Evolutionary conservation across 2,329 filamentous ascomycete genomes (phyloP).

Genomic region (Dryadomyces quercus-mongolicae): DNA sequence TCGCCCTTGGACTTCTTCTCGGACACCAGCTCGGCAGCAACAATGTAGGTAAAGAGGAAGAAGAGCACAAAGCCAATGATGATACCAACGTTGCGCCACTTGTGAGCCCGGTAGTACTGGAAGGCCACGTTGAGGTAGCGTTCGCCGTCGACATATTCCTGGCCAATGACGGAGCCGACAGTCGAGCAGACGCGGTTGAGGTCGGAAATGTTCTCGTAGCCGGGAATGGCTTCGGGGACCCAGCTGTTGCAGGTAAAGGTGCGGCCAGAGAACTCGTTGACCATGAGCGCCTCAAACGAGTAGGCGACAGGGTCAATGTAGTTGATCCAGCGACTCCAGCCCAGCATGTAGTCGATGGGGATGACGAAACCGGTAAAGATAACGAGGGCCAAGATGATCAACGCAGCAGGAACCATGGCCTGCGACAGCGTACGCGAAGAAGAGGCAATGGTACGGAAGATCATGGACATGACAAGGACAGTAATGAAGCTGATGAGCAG

Average conservation of each 20-base stretch:
- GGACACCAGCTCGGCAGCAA: constrained; percentile 53
- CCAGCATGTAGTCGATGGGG: constrained; percentile 53
- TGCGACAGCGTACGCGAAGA: constrained; percentile 57
- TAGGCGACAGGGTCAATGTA: constrained; percentile 72
- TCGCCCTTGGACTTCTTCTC: constrained; percentile 64
- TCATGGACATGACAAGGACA: constrained; percentile 71
- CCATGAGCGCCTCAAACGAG: constrained; percentile 66
- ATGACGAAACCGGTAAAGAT: constrained; percentile 61
- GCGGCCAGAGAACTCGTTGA: constrained; percentile 67
- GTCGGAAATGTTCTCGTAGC: constrained; percentile 23
- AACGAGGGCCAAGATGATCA: constrained; percentile 53
- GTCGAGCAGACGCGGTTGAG: constrained; percentile 43
- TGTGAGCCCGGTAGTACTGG: constrained; percentile 42
- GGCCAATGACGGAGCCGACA: constrained; percentile 45
- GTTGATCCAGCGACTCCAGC: constrained; percentile 73
- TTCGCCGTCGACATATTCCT: constrained; percentile 41
- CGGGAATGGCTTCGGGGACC: constrained; percentile 26
- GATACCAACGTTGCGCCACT: constrained; percentile 63
- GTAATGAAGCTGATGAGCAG: constrained; percentile 61
- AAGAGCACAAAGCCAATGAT: constrained; percentile 52
- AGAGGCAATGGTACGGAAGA: constrained; percentile 72
- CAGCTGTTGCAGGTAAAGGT: constrained; percentile 40
- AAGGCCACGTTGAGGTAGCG: constrained; percentile 42
- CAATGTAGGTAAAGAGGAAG: constrained; percentile 49
- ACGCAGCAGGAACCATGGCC: constrained; percentile 45